Evolutionary conservation across 805 yeast genomes (phyloP), one percentile per base, ranked within the genome.

Genomic region (Kurtzmaniella fragi): DNA sequence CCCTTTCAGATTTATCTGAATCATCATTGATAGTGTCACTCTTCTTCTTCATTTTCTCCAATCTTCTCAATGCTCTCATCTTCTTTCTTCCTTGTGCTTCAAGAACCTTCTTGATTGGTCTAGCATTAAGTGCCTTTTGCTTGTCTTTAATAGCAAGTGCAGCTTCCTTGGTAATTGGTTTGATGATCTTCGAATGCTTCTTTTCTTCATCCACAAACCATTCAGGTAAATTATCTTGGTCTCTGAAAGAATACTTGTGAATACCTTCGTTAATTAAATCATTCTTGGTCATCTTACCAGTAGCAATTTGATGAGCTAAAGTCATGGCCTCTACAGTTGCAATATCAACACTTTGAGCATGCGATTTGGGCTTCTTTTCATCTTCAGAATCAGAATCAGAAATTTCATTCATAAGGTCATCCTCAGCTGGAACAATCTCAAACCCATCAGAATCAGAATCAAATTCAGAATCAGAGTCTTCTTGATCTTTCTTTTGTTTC

Each of bases 321-420:
- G 99, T 93, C 99, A 93, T 93, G 4, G 96, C 96, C 59, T 89
- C 95, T 1, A 84, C 95, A 2, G 96, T 89, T 14, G 93, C 95
- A 43, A 90, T 69, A 46, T 87, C 95, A 36, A 87, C 80, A 43
- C 78, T 83, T 38, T 77, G 71, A 42, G 76, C 67, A 47, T 84
- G 86, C 60, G 65, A 48, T 57, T 67, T 52, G 36, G 67, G 51
- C 55, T 57, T 52, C 28, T 45, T 46, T 20, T 79, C 84, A 37
- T 71, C 79, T 27, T 78, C 84, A 2, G 77, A 70, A 47, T 74
- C 78, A 42, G 61, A 59, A 41, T 70, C 78, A 10, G 70, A 65
- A 20, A 5, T 5, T 35, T 66, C 74, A n/a, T 53, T 42, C n/a
- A 49, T 55, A 4, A 54, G 43, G 7, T 56, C 63, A 3, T 52